Evolutionary conservation across 2,329 filamentous ascomycete species (phyloP).

Genomic region (Diaporthe sp.): DNA sequence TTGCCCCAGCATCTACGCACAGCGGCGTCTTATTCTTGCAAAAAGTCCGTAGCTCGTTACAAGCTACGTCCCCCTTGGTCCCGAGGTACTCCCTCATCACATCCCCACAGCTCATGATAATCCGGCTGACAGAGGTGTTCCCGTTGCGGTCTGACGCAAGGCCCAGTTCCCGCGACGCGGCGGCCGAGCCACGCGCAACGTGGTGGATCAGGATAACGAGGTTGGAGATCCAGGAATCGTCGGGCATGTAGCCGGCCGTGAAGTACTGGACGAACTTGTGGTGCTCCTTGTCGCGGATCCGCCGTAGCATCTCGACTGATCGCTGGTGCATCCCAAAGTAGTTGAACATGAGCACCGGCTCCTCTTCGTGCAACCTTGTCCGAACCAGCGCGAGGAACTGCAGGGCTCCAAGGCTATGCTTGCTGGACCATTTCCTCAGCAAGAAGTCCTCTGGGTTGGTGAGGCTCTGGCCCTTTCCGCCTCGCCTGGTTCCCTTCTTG

Average conservation of each 20-base stretch:
- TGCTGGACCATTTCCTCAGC: conserved; percentile 1
- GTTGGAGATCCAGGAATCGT: conserved; percentile 17
- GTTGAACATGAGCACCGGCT: conserved; percentile 25
- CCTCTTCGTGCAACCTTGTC: conserved; percentile 18
- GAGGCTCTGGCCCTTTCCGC: background rate
- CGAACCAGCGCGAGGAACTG: conserved; percentile 16
- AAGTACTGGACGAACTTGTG: conserved; percentile 23
- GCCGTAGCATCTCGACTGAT: conserved; percentile 16
- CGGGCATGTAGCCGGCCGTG: conserved; percentile 6
- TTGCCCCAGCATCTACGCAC: background rate
- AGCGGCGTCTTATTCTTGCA: conserved; percentile 26
- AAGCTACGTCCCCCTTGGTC: conserved; percentile 3
- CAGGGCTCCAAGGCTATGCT: conserved; percentile 1
- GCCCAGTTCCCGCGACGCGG: background rate
- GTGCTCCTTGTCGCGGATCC: conserved; percentile 11
- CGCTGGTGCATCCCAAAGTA: conserved; percentile 13
- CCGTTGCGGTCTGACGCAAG: background rate
- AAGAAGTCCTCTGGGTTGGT: background rate
- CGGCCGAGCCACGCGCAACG: conserved; percentile 9
- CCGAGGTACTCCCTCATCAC: conserved; percentile 3
- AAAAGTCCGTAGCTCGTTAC: conserved; percentile 5
- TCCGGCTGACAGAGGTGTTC: background rate
- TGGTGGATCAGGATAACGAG: conserved; percentile 2
- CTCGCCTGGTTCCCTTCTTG: background rate
- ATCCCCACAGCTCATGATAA: conserved; percentile 21